These are phyloP conservation scores for Globisporangium splendens DNA, from an alignment of 352 stramenopile genomes.

Conservation along the genomic window DNA sequence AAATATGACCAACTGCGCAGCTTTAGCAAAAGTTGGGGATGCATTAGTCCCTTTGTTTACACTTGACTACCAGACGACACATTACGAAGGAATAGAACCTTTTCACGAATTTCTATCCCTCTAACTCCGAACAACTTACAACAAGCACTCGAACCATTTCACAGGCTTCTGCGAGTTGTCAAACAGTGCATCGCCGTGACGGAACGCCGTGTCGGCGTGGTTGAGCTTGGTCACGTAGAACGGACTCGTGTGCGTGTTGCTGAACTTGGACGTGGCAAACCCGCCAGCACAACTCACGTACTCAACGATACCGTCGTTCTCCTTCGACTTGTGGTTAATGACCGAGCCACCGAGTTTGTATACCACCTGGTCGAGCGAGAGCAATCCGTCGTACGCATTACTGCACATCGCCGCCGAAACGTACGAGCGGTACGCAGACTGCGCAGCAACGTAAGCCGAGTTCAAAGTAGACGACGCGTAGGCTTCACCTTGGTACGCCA, in stretches of 20 bases:
- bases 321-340: conserved; percentile 16
- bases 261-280: conserved; percentile 28
- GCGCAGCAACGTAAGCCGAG: too few species aligned
- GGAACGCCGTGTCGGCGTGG: conserved; percentile 59
- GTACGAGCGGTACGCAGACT: too few species aligned
- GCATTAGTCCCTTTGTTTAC: too few species aligned
- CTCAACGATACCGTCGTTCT: conserved; percentile 36
- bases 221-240: conserved; percentile 68
- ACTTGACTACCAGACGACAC: too few species aligned
- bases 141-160: conserved; percentile 74
- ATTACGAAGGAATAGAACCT: too few species aligned
- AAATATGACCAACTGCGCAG: too few species aligned
- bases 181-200: conserved; percentile 51
- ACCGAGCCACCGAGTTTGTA: conserved; percentile 19
- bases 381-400: conserved; percentile 27
- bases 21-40: too few species aligned
- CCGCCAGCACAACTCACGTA: conserved; percentile 53
- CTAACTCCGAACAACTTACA: too few species aligned
- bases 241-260: conserved; percentile 29
- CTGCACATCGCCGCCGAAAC: conserved; percentile 20
- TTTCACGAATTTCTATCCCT: too few species aligned
- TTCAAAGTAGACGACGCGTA: too few species aligned
- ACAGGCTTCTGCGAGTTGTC: conserved; percentile 44
- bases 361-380: conserved; percentile 27
- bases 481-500: too few species aligned